Conservation (phyloP, 495 filamentous ascomycete species). For the Apodospora peruviana region DNA sequence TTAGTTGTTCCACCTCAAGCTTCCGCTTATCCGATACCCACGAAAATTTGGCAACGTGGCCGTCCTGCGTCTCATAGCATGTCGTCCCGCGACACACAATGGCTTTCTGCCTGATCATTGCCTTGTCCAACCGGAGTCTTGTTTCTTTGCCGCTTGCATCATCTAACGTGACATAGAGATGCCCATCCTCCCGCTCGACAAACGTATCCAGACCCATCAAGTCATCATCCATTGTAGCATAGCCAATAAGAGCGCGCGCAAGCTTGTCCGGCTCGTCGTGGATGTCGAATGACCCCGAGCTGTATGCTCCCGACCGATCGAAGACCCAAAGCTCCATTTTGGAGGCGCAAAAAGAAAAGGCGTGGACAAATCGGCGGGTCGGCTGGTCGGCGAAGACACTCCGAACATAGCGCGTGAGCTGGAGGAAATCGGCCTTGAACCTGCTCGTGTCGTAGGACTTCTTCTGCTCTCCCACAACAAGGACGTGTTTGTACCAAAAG, state of each 20-base stretch:
- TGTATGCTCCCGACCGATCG: constrained; percentile 6
- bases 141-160: no score
- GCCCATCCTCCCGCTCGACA: neutral
- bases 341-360: neutral
- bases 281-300: constrained; percentile 1
- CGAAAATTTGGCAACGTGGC: neutral
- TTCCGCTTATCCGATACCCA: neutral
- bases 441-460: no score
- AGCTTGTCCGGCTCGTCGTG: neutral
- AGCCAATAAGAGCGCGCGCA: neutral
- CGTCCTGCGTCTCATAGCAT: neutral
- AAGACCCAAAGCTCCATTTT: constrained; percentile 6
- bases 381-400: constrained; percentile 1
- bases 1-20: neutral
- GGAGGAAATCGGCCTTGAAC: no score
- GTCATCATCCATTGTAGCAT: constrained; percentile 2
- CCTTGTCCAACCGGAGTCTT: no score
- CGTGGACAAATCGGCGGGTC: constrained; percentile 1
- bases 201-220: constrained; percentile 1
- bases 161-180: no score
- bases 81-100: constrained; percentile 1
- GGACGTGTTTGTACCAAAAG: no score
- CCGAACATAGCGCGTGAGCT: no score
- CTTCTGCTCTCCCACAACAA: no score
- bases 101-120: no score